Evolutionary conservation across 495 filamentous ascomycete species (phyloP), one percentile per base, ranked within the genome.

Genomic region (Cenococcum geophilum): DNA sequence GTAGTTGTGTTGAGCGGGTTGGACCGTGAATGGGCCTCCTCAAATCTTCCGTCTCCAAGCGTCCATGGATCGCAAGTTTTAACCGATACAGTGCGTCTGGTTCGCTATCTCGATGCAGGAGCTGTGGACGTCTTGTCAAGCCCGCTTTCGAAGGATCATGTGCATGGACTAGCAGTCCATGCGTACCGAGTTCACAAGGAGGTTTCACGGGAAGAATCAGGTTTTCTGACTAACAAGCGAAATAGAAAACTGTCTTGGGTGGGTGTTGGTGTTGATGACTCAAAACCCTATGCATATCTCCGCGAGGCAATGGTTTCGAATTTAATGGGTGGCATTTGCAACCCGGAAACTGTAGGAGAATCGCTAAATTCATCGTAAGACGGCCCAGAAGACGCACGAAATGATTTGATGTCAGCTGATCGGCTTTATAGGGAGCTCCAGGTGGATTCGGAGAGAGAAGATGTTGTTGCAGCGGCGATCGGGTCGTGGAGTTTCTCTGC

Each of bases 291-390:
- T 76, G 84, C 87, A 23, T 96, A 95, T 74, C 77, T 96, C 61
- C 79, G 89, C 66, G 91, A 95, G 77, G 84, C 81, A 16, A 89
- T 89, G 84, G 92, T 97, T 22, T 92, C 90, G 1, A 89, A 83
- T 62, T 80, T 98, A 48, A 95, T 97, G 89, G 85, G 83, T 64
- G 84, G 89, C 36, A 97, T 98, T 43, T 96, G 92, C 75, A 89
- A 86, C 57, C 84, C 83, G 0, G 82, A 87, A 72, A 82, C 74
- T 70, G 79, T 75, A 54, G 79, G 76, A 47, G 77, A 83, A 35
- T 74, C 78, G 53, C 74, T 81, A 47, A 78, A 83, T 52, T 73
- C 79, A 56, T 73, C 66, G 76, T 76, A 67, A 27, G 71, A 18
- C 23, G 50, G 57, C 49, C 23, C 34, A 36, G 20, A 9, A 27